Conservation (phyloP, 305 asterid genomes). For the Plantago coronopus region DNA sequence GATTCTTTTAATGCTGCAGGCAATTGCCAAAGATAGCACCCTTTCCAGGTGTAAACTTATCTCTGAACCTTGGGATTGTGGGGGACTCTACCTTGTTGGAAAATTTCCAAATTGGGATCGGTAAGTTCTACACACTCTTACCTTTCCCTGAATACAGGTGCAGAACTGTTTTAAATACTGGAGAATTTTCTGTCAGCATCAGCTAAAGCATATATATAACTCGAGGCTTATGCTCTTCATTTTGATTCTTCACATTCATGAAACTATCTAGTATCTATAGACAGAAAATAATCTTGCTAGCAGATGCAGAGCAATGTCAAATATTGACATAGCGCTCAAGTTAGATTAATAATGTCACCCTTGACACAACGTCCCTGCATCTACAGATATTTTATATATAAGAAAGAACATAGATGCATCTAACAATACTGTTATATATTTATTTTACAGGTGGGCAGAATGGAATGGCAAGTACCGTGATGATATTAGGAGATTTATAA, state of each 20-base stretch:
- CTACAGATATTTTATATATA: constrained; percentile 6
- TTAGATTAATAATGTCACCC: background rate
- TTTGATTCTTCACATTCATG: background rate
- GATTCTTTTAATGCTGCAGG: constrained; percentile 46
- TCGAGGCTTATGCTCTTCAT: background rate
- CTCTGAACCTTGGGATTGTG: constrained; percentile 99
- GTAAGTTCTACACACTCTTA: constrained; percentile 35
- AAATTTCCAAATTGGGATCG: constrained; percentile 97
- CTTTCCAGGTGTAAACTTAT: constrained; percentile 86
- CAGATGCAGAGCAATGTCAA: background rate
- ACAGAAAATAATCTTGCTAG: background rate
- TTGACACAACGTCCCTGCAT: constrained; percentile 3
- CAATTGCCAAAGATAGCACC: constrained; percentile 77
- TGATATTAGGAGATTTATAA: constrained; percentile 78
- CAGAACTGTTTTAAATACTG: background rate
- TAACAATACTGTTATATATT: constrained; percentile 21
- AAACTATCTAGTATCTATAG: no score
- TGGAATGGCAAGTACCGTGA: constrained; percentile 98
- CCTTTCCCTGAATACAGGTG: constrained; percentile 6
- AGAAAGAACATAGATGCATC: background rate
- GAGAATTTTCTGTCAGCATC: constrained; percentile 14
- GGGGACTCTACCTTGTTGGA: constrained; percentile 95
- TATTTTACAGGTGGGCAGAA: constrained; percentile 89
- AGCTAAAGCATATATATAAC: constrained; percentile 1
- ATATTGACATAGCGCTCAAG: background rate